A percentile compares a stretch with the other conserved stretches of the same genome.
These are phyloP conservation scores for Umbelopsis isabellina DNA, from an alignment of 192 early-diverging fungal genomes.

Conservation along the genomic window DNA sequence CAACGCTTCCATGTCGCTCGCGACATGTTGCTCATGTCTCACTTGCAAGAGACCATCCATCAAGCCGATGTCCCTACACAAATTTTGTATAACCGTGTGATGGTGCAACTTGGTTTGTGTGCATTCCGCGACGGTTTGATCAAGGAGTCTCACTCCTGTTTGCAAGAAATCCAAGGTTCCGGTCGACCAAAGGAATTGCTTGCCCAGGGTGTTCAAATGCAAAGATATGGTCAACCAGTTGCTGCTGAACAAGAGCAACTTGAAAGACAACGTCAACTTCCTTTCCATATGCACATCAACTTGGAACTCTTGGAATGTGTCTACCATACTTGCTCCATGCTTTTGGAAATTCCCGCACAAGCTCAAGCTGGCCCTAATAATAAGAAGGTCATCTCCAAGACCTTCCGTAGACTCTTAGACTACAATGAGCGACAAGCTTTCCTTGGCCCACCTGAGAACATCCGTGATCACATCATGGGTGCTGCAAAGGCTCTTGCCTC, in stretches of 20 bases:
- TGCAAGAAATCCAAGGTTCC: constrained; percentile 87
- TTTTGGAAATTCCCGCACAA: constrained; percentile 97
- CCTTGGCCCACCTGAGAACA: constrained; percentile 97
- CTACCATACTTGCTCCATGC: constrained; percentile 93
- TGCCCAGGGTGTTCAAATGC: constrained; percentile 74
- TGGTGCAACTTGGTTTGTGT: constrained; percentile 95
- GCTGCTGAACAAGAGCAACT: constrained; percentile 91
- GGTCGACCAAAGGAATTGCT: constrained; percentile 92
- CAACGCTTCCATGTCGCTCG: constrained; percentile 91
- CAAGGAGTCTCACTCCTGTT: constrained; percentile 81
- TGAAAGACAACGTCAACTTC: constrained; percentile 94
- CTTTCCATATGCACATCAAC: constrained; percentile 99
- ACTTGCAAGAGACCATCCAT: constrained; percentile 92
- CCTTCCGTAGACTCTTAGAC: constrained; percentile 92
- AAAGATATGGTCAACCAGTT: constrained; percentile 72
- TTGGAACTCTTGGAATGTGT: constrained; percentile 97
- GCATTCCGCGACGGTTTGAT: constrained; percentile 96
- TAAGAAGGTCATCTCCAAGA: constrained; percentile 84
- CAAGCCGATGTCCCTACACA: constrained; percentile 91
- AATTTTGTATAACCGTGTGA: constrained; percentile 94
- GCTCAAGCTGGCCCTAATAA: constrained; percentile 69
- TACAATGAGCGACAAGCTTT: constrained; percentile 97
- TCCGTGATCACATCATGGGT: constrained; percentile 98
- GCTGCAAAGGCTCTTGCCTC: constrained; percentile 88
- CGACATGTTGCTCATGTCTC: constrained; percentile 98